Conservation (phyloP, 306 rosid species). For the Castanospermum australe region DNA sequence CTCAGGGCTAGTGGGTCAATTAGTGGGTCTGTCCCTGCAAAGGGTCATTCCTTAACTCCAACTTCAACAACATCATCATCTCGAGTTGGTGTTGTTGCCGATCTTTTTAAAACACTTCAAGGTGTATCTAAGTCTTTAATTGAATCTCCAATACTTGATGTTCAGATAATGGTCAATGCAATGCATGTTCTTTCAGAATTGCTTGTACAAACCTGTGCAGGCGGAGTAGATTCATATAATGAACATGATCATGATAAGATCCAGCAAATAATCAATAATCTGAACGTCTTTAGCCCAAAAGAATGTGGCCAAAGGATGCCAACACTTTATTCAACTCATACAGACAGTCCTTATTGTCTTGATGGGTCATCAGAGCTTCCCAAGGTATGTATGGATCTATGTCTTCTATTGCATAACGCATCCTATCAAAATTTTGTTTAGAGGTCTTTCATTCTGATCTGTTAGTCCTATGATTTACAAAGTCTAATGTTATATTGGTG, state of each 20-base stretch:
- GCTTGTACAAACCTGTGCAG: slow-evolving; percentile 45
- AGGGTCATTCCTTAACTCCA: slow-evolving; percentile 16
- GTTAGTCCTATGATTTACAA: no score
- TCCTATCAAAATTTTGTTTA: no score
- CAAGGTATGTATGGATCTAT: slow-evolving; percentile 45
- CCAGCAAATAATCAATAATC: slow-evolving; percentile 49
- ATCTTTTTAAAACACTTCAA: slow-evolving; percentile 34
- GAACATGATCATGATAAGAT: slow-evolving; percentile 39
- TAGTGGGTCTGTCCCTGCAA: slow-evolving; percentile 22
- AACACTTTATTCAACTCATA: slow-evolving; percentile 29
- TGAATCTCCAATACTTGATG: slow-evolving; percentile 47
- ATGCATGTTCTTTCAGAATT: slow-evolving; percentile 60
- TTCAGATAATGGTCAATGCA: slow-evolving; percentile 32
- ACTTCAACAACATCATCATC: slow-evolving; percentile 26
- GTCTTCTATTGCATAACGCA: background rate
- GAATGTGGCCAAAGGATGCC: slow-evolving; percentile 30
- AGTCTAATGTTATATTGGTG: no score
- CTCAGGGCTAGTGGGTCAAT: slow-evolving; percentile 13
- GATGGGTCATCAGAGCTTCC: slow-evolving; percentile 36
- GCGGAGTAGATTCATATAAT: slow-evolving; percentile 33
- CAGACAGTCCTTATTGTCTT: slow-evolving; percentile 29
- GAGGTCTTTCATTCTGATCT: no score
- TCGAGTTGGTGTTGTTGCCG: slow-evolving; percentile 25
- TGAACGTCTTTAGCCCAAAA: slow-evolving; percentile 37
- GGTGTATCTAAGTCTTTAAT: slow-evolving; percentile 43